Percentiles rank a stretch among this genome's conserved stretches.
phyloP scores from a whole-genome alignment of 2,329 filamentous ascomycete species.

The Alternaria brassicicola region DNA sequence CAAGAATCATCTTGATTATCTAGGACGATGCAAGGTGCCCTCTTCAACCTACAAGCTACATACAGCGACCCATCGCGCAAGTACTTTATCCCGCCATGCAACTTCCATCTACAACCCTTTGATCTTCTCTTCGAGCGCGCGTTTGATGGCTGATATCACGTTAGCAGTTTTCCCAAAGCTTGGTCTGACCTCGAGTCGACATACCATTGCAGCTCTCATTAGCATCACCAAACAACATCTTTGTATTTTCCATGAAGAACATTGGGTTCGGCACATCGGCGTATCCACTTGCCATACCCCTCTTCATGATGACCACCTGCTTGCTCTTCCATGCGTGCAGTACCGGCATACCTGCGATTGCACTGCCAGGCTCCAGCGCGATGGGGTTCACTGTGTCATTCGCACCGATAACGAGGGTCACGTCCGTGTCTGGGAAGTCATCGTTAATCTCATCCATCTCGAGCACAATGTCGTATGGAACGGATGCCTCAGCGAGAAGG shows the following conservation, averaged over 20 bases:
- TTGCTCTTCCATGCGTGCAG: conserved; percentile 94
- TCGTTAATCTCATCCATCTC: conserved; percentile 98
- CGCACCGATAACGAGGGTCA: conserved; percentile 87
- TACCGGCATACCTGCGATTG: conserved; percentile 92
- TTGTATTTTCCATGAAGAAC: conserved; percentile 88
- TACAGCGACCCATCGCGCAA: background rate
- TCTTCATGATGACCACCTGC: conserved; percentile 91
- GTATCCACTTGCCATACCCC: conserved; percentile 86
- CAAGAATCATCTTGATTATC: background rate
- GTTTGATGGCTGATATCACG: conserved; percentile 42
- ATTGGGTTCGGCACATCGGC: conserved; percentile 92
- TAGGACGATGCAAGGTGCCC: background rate
- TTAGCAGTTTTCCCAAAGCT: conserved; percentile 16
- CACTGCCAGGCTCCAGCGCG: conserved; percentile 78
- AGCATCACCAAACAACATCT: conserved; percentile 92
- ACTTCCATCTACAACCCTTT: conserved; percentile 29
- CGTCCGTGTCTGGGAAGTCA: conserved; percentile 82
- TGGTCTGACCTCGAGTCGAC: background rate
- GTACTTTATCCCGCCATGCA: background rate
- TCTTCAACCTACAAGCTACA: background rate
- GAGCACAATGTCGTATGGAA: conserved; percentile 89
- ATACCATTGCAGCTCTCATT: conserved; percentile 77
- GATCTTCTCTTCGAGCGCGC: conserved; percentile 45
- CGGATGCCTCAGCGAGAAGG: conserved; percentile 82
- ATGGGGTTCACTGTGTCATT: conserved; percentile 95